These are phyloP conservation scores for Penicillium rolfsii DNA, from an alignment of 2,329 filamentous ascomycete genomes.

Conservation along the genomic window DNA sequence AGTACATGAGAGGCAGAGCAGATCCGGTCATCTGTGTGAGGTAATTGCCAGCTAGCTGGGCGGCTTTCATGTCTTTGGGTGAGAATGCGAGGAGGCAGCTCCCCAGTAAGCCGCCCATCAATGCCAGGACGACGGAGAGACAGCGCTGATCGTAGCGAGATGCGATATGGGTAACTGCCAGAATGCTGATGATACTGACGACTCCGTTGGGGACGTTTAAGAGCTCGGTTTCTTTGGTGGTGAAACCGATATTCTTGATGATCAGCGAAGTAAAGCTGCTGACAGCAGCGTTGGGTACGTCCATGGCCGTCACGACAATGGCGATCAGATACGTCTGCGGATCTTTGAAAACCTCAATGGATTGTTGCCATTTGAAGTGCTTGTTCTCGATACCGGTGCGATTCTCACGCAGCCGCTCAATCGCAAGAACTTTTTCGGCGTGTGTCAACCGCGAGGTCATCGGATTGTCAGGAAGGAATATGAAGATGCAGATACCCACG, in stretches of 20 bases:
- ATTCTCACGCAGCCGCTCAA: constrained; percentile 51
- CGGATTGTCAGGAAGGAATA: constrained; percentile 48
- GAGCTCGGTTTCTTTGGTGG: constrained; percentile 48
- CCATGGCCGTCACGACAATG: constrained; percentile 40
- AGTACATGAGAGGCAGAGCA: constrained; percentile 45
- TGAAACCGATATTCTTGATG: constrained; percentile 48
- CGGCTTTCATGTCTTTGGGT: constrained; percentile 40
- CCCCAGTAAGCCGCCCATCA: constrained; percentile 49
- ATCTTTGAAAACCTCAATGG: constrained; percentile 51
- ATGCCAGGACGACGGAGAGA: constrained; percentile 43
- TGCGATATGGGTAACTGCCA: constrained; percentile 41
- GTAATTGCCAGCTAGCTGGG: constrained; percentile 48
- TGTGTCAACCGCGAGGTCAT: constrained; percentile 44
- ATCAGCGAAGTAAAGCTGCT: constrained; percentile 50
- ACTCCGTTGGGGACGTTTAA: constrained; percentile 49
- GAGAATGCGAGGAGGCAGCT: constrained; percentile 48
- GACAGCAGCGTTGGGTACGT: constrained; percentile 49
- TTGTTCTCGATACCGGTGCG: constrained; percentile 58
- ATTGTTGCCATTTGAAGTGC: constrained; percentile 52
- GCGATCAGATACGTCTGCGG: constrained; percentile 50
- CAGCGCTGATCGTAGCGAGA: constrained; percentile 47
- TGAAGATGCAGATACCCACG: constrained; percentile 42
- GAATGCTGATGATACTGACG: constrained; percentile 45
- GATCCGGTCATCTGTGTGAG: constrained; percentile 47
- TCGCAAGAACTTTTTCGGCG: constrained; percentile 41